A percentile compares a stretch with the other conserved stretches of the same genome.
Conservation (phyloP, 805 yeast species). For the Pichia cephalocereana region DNA sequence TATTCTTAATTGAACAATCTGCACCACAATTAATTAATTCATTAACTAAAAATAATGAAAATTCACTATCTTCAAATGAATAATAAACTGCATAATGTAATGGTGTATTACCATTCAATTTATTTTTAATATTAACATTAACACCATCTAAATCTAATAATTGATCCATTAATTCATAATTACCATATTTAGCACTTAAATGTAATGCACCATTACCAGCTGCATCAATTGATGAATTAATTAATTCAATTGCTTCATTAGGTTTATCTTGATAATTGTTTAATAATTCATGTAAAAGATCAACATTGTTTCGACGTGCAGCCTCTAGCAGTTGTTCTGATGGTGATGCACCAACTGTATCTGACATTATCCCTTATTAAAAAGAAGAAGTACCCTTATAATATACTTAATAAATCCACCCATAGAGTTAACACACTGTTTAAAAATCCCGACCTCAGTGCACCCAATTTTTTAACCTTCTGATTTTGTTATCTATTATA, state of each 20-base stretch:
- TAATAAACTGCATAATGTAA: conserved; percentile 78
- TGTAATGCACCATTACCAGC: conserved; percentile 78
- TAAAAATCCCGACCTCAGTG: too few species aligned
- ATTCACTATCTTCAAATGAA: conserved; percentile 72
- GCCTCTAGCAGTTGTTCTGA: conserved; percentile 79
- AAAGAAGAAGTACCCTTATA: too few species aligned
- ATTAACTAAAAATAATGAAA: conserved; percentile 69
- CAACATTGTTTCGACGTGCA: conserved; percentile 80
- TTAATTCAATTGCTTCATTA: conserved; percentile 33
- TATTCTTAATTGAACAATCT: conserved; percentile 58
- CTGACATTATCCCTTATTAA: too few species aligned
- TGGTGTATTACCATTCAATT: conserved; percentile 76
- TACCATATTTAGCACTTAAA: conserved; percentile 71
- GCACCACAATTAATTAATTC: conserved; percentile 87
- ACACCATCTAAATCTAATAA: conserved; percentile 83
- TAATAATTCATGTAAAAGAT: conserved; percentile 53
- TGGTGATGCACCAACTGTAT: conserved; percentile 42
- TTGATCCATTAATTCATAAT: conserved; percentile 76
- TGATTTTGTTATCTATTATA: too few species aligned
- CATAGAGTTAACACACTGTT: too few species aligned
- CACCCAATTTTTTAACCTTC: too few species aligned
- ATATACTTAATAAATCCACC: too few species aligned
- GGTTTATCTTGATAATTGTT: conserved; percentile 25
- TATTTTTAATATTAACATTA: conserved; percentile 75
- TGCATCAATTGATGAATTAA: conserved; percentile 67